phyloP scores from a whole-genome alignment of 805 yeast genomes.

The Schwanniomyces yamadae region DNA sequence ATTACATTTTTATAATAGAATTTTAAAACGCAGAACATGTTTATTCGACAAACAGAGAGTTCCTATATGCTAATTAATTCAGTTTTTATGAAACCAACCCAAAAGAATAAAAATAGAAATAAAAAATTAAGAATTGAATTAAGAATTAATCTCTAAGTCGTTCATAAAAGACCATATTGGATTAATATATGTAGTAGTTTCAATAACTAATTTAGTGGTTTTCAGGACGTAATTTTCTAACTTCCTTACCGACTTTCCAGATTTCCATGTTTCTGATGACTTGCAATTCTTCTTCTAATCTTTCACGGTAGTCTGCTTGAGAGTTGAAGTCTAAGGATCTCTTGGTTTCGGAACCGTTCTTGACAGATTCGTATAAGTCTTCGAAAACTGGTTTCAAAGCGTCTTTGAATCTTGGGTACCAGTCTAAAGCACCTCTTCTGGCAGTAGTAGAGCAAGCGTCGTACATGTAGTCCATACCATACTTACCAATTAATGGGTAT shows the following conservation, averaged over 20 bases:
- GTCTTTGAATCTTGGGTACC: constrained; percentile 99
- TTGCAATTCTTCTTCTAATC: constrained; percentile 89
- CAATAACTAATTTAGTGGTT: constrained; percentile 61
- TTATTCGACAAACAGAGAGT: constrained; percentile 45
- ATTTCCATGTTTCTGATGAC: constrained; percentile 96
- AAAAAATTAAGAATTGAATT: constrained; percentile 21
- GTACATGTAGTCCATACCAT: constrained; percentile 99
- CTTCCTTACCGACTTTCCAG: constrained; percentile 99
- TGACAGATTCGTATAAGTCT: constrained; percentile 91
- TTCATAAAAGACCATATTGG: constrained; percentile 35
- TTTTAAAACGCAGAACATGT: constrained; percentile 22
- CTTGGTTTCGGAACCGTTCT: constrained; percentile 95
- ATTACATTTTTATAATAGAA: too few relatives aligned
- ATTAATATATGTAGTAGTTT: constrained; percentile 5
- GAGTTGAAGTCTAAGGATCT: constrained; percentile 99
- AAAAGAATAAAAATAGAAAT: constrained; percentile 14
- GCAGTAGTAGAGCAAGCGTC: constrained; percentile 99
- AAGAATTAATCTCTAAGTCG: constrained; percentile 30
- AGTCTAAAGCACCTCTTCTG: constrained; percentile 99
- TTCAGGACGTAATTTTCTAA: constrained; percentile 99
- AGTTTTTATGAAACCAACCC: constrained; percentile 18
- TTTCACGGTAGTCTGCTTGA: constrained; percentile 95
- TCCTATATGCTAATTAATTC: constrained; percentile 30
- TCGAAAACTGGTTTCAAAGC: constrained; percentile 98
- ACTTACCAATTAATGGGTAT: constrained; percentile 97